A percentile compares a stretch with the other conserved stretches of the same genome.
phyloP scores from a whole-genome alignment of 768 basidiomycete genomes.

The Dictyophora rubrovolvata region DNA sequence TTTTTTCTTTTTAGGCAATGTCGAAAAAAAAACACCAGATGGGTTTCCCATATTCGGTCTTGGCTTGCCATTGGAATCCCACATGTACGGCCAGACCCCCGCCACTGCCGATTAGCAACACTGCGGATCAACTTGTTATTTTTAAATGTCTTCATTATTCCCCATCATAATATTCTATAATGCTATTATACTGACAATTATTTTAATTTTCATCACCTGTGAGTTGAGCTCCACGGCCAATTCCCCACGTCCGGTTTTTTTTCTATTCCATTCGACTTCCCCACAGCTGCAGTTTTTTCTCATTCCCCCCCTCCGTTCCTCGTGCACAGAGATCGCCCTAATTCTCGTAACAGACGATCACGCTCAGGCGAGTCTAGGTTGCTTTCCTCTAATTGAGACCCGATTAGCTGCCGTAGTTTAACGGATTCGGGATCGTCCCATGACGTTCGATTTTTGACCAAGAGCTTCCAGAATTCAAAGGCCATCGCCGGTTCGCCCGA shows the following conservation, averaged over 20 bases:
- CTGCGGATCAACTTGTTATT: background rate
- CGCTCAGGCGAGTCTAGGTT: slow-evolving; percentile 16
- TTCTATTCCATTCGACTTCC: background rate
- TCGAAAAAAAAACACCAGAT: no score
- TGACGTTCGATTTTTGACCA: slow-evolving; percentile 35
- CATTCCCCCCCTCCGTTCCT: background rate
- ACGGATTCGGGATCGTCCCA: slow-evolving; percentile 41
- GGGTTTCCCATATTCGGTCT: background rate
- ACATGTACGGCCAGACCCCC: background rate
- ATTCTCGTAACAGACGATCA: slow-evolving; percentile 23
- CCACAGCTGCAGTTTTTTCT: background rate
- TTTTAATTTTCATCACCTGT: background rate
- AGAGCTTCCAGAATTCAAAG: slow-evolving; percentile 46
- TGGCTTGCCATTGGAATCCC: background rate
- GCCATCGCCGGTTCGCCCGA: slow-evolving; percentile 42
- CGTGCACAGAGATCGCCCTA: slow-evolving; percentile 12
- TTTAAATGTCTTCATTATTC: background rate
- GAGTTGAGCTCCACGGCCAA: background rate
- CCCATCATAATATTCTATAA: background rate
- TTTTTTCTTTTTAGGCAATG: background rate
- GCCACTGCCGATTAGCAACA: background rate
- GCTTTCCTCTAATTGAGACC: slow-evolving; percentile 19
- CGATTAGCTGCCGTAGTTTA: slow-evolving; percentile 32
- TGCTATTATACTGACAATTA: background rate
- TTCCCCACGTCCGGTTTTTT: background rate